phyloP scores from a whole-genome alignment of 1,284 basidiomycete species.

The Cystobasidium slooffiae region DNA sequence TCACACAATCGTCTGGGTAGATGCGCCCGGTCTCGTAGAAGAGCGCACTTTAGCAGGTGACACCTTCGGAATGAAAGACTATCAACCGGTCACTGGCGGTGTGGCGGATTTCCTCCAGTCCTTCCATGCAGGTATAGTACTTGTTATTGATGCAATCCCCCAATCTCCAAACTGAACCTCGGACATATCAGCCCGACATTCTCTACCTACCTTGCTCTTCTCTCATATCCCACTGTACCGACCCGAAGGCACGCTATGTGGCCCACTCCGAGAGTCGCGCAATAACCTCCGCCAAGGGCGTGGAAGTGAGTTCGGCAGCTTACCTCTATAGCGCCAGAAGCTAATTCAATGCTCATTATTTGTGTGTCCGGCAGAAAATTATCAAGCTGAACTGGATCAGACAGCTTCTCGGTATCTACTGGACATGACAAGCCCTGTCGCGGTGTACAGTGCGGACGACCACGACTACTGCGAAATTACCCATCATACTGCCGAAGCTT shows the following conservation, averaged over 20 bases:
- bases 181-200: not conserved
- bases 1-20: constrained; percentile 54
- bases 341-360: not conserved
- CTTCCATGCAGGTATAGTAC: constrained; percentile 61
- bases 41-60: constrained; percentile 40
- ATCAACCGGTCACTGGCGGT: constrained; percentile 23
- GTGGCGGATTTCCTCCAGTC: constrained; percentile 50
- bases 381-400: constrained; percentile 76
- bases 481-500: constrained; percentile 58
- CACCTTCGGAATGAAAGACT: constrained; percentile 45
- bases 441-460: constrained; percentile 82
- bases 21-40: constrained; percentile 53
- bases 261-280: constrained; percentile 68
- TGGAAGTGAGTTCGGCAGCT: constrained; percentile 58
- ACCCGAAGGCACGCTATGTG: constrained; percentile 71
- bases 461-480: constrained; percentile 82
- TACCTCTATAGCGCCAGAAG: not conserved
- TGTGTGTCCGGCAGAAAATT: constrained; percentile 62
- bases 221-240: constrained; percentile 81
- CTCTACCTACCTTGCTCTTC: constrained; percentile 67
- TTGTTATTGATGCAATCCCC: not conserved
- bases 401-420: constrained; percentile 73
- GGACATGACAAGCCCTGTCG: constrained; percentile 66
- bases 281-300: constrained; percentile 73
- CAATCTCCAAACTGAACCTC: not conserved